phyloP scores from a whole-genome alignment of 164 flowering plant species.

The Berberis vulgaris region DNA sequence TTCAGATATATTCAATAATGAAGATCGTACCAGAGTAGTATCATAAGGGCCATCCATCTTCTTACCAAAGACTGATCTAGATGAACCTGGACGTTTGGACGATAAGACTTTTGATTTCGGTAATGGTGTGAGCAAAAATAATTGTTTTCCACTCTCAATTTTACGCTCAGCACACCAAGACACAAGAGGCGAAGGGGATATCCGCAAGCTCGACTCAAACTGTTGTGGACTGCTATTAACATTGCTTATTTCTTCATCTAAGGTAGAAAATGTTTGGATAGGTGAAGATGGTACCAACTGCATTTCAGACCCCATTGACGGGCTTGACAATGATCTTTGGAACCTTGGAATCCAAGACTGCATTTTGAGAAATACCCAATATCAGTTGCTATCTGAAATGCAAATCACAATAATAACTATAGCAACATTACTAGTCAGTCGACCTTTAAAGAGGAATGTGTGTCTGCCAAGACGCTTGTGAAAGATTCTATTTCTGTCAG shows the following conservation, averaged over 20 bases:
- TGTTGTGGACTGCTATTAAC: conserved; percentile 28
- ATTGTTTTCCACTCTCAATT: conserved; percentile 56
- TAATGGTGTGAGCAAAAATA: conserved; percentile 83
- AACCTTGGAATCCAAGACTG: conserved; percentile 79
- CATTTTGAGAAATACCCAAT: conserved; percentile 5
- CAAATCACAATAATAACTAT: background rate
- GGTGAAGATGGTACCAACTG: conserved; percentile 16
- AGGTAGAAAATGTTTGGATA: conserved; percentile 12
- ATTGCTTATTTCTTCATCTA: conserved; percentile 16
- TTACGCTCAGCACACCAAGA: conserved; percentile 74
- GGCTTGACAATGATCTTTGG: conserved; percentile 35
- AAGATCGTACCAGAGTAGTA: conserved; percentile 16
- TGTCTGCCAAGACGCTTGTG: conserved; percentile 46
- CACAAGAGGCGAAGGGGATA: conserved; percentile 96
- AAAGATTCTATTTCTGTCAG: conserved; percentile 65
- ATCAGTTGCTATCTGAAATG: conserved; percentile 2
- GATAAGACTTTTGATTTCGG: conserved; percentile 41
- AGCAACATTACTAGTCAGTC: background rate
- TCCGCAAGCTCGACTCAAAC: conserved; percentile 25
- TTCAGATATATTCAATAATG: conserved; percentile 13
- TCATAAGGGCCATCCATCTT: conserved; percentile 6
- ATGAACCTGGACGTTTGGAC: conserved; percentile 26
- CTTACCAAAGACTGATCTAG: conserved; percentile 27
- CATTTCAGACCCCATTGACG: conserved; percentile 18
- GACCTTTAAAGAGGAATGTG: conserved; percentile 68